A percentile compares a stretch with the other conserved stretches of the same genome.
Evolutionary conservation across 768 basidiomycete species (phyloP).

Genomic region (Boletus speciosus): DNA sequence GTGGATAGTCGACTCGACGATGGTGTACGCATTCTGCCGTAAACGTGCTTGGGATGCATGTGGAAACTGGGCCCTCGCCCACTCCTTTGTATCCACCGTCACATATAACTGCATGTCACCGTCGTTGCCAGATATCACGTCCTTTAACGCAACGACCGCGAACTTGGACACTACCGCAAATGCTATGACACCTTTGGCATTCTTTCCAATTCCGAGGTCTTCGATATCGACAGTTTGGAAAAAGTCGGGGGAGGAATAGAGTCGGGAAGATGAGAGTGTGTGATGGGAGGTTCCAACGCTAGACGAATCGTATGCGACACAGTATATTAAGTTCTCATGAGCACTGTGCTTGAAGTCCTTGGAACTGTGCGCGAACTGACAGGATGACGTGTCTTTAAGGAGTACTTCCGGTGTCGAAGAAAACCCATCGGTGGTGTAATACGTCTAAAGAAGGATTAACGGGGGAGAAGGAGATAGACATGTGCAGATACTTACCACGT

Average conservation of each 20-base stretch:
- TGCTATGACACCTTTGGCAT: constrained; percentile 85
- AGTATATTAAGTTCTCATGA: constrained; percentile 75
- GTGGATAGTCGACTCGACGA: constrained; percentile 91
- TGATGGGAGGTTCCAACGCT: constrained; percentile 39
- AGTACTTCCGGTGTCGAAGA: constrained; percentile 54
- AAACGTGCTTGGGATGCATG: constrained; percentile 78
- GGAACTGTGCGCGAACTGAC: constrained; percentile 88
- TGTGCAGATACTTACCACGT: constrained; percentile 49
- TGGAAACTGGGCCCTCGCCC: constrained; percentile 91
- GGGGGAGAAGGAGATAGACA: background rate
- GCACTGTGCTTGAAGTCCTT: constrained; percentile 79
- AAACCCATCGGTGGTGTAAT: constrained; percentile 85
- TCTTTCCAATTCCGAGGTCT: constrained; percentile 82
- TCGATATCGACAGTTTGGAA: constrained; percentile 67
- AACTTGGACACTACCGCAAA: constrained; percentile 93
- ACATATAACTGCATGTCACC: constrained; percentile 87
- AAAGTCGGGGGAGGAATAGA: constrained; percentile 85
- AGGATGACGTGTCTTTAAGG: constrained; percentile 67
- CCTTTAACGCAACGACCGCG: constrained; percentile 86
- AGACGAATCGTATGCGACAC: constrained; percentile 78
- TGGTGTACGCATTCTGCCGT: constrained; percentile 91
- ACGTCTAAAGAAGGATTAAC: constrained; percentile 55
- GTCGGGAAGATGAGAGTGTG: constrained; percentile 53
- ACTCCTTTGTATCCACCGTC: constrained; percentile 73
- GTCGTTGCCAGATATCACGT: constrained; percentile 47